Conservation (phyloP, 2,329 filamentous ascomycete genomes). For the Talaromyces verruculosus region DNA sequence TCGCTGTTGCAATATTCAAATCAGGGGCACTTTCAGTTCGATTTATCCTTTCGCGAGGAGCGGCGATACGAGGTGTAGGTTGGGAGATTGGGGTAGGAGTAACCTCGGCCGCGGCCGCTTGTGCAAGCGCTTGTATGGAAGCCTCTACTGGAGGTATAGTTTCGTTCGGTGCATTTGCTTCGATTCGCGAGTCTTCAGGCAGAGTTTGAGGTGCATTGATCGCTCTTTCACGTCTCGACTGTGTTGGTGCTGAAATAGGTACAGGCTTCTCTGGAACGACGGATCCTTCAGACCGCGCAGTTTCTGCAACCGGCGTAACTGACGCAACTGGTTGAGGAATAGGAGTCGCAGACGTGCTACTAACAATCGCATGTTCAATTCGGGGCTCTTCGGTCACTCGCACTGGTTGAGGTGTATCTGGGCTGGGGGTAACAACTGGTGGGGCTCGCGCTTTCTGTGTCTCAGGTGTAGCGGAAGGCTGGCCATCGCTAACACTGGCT, state of each 20-base stretch:
- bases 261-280: constrained; percentile 23
- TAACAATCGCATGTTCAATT: background rate
- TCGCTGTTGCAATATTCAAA: background rate
- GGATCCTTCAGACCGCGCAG: background rate
- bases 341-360: background rate
- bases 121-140: constrained; percentile 4
- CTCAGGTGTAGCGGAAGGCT: constrained; percentile 23
- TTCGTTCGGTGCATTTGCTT: background rate
- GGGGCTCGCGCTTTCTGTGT: constrained; percentile 23
- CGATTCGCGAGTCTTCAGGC: background rate
- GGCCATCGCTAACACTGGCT: constrained; percentile 43
- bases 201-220: background rate
- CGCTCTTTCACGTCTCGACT: background rate
- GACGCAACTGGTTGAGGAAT: background rate
- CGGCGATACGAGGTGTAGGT: background rate
- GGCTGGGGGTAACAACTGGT: constrained; percentile 17
- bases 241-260: constrained; percentile 8
- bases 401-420: constrained; percentile 9
- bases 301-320: background rate
- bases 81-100: background rate
- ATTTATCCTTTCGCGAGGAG: background rate
- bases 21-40: background rate
- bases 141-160: background rate
- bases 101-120: background rate
- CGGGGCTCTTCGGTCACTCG: background rate